A percentile compares a stretch with the other conserved stretches of the same genome.
These are phyloP conservation scores for Aspergillus quadricinctus DNA, from an alignment of 2,329 filamentous ascomycete genomes.

Conservation along the genomic window DNA sequence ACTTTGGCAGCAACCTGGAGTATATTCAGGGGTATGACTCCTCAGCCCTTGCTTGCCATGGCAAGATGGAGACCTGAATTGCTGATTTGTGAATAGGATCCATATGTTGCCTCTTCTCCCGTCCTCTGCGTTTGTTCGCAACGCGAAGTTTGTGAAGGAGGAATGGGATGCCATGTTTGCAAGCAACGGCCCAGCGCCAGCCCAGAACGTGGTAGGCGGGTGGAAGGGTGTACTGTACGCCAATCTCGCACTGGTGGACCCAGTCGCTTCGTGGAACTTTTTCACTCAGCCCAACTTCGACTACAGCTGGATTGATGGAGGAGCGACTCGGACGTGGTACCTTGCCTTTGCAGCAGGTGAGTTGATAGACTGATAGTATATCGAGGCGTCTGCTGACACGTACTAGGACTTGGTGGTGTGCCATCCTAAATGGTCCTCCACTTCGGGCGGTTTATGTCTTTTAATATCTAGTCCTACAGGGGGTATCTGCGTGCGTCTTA, in stretches of 20 bases:
- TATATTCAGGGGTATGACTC: conserved; percentile 57
- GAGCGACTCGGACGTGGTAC: conserved; percentile 81
- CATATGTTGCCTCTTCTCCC: conserved; percentile 78
- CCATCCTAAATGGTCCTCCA: background rate
- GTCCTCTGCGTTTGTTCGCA: conserved; percentile 63
- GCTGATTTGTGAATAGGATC: conserved; percentile 55
- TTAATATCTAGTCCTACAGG: background rate
- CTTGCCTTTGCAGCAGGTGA: conserved; percentile 70
- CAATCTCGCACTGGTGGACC: conserved; percentile 74
- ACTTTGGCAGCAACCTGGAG: conserved; percentile 71
- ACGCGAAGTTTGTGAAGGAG: conserved; percentile 65
- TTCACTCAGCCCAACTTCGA: conserved; percentile 67
- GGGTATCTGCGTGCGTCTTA: background rate
- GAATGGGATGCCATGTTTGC: conserved; percentile 81
- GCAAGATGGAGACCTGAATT: background rate
- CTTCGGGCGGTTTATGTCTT: background rate
- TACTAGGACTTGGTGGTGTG: background rate
- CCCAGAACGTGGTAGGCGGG: conserved; percentile 58
- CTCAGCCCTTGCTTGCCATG: background rate
- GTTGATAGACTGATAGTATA: conserved; percentile 7
- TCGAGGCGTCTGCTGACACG: background rate
- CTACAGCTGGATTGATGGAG: conserved; percentile 64
- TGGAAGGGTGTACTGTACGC: conserved; percentile 85
- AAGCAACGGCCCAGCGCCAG: conserved; percentile 57
- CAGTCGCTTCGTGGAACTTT: conserved; percentile 66